phyloP scores from a whole-genome alignment of 441 rosid genomes.

The Melastoma candidum region DNA sequence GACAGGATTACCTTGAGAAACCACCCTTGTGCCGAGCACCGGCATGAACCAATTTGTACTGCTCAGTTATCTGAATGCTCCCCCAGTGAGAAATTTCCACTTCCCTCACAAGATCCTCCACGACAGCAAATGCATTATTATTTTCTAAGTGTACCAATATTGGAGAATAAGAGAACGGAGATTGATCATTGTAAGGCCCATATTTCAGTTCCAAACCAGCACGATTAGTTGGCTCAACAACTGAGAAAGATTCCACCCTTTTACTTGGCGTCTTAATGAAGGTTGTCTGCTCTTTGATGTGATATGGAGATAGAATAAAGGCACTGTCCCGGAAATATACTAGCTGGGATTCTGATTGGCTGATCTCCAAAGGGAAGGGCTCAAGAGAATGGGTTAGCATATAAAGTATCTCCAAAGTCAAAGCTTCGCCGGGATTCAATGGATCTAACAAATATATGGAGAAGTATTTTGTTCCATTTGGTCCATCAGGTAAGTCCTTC shows the following conservation, averaged over 20 bases:
- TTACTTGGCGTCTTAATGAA: constrained; percentile 42
- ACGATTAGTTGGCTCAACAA: constrained; percentile 64
- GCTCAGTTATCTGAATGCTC: no score
- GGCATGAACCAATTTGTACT: no score
- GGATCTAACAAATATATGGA: no score
- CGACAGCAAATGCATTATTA: constrained; percentile 93
- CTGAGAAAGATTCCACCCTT: constrained; percentile 83
- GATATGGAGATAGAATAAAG: constrained; percentile 64
- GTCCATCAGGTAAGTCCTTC: constrained; percentile 52
- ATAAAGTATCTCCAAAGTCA: constrained; percentile 73
- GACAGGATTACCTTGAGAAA: no score
- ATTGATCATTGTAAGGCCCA: constrained; percentile 75
- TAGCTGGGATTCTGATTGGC: constrained; percentile 88
- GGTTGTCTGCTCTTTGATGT: constrained; percentile 9
- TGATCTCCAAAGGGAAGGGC: constrained; percentile 88
- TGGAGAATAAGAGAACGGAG: constrained; percentile 71
- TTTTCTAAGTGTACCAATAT: constrained; percentile 81
- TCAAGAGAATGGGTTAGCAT: constrained; percentile 70
- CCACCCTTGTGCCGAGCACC: no score
- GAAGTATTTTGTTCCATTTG: no score
- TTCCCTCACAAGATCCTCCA: constrained; percentile 10
- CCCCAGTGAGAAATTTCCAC: no score
- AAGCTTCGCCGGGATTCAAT: constrained; percentile 36
- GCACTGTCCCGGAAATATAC: constrained; percentile 85
- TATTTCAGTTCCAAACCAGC: constrained; percentile 75